Conservation (phyloP, 139 green algal species). For the Gonium pectorale region DNA sequence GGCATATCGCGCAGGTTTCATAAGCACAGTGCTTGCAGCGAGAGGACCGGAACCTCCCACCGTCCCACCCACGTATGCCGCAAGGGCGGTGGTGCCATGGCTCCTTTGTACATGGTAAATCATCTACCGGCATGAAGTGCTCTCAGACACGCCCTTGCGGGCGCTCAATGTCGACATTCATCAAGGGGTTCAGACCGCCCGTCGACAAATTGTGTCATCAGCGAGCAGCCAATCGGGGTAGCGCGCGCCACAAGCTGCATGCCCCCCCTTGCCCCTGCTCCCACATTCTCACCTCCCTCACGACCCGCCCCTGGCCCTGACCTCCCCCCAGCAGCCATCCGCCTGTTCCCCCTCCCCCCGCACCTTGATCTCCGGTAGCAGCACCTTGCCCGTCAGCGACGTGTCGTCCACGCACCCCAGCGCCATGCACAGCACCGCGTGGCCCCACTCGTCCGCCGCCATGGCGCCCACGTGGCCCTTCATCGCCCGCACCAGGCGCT, state of each 20-base stretch:
- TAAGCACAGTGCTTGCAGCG: too few relatives aligned
- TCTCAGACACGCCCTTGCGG: conserved; percentile 67
- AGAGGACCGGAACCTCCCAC: too few relatives aligned
- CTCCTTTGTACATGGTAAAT: too few relatives aligned
- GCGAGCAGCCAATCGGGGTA: conserved; percentile 12
- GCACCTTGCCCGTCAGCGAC: conserved; percentile 75
- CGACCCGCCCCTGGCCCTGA: neutral
- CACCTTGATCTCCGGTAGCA: conserved; percentile 82
- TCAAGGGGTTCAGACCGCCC: conserved; percentile 83
- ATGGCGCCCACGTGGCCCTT: conserved; percentile 75
- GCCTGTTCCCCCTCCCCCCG: neutral
- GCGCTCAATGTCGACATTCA: conserved; percentile 75
- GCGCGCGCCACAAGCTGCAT: too few relatives aligned
- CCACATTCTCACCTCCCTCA: neutral
- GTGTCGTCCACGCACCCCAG: conserved; percentile 90
- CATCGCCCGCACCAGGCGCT: conserved; percentile 84
- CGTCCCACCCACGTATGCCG: too few relatives aligned
- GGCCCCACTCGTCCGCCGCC: conserved; percentile 85
- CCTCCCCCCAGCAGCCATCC: neutral
- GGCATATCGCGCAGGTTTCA: neutral
- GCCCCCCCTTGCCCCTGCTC: too few relatives aligned
- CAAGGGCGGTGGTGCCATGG: too few relatives aligned
- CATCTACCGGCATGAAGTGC: too few relatives aligned
- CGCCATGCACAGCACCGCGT: conserved; percentile 75
- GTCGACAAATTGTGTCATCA: conserved; percentile 82